Base-by-base conservation (phyloP, 2,329 filamentous ascomycete genomes). In the Fusarium sp. region DNA sequence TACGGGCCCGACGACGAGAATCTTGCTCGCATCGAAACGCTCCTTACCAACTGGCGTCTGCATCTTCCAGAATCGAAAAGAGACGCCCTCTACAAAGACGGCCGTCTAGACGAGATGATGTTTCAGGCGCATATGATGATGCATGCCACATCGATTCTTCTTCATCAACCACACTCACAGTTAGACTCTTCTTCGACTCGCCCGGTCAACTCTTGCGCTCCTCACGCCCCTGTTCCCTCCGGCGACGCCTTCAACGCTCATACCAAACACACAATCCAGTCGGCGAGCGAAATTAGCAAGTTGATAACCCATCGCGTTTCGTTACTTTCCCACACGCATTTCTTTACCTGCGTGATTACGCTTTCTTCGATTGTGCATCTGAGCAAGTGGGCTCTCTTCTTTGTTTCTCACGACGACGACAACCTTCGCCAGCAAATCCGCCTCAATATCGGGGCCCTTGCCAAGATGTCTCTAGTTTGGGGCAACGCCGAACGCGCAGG, bases 71-170 rank as follows among this genome's bases (percentile, higher is more conserved):
- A 85, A 14, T 84, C 84, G 13, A 96, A 96, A 80, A 84, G 85
- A 60, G 87, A 92, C 65, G 84, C 92, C 14, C 82, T 96, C 58
- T 86, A 88, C 64, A 86, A 87, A 67, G 87, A 90, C 71, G 90
- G 92, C 31, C 85, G 88, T 58, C 84, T 94, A 10, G 94, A 97
- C 77, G 93, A 97, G 79, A 91, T 97, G 86, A 89, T 97, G 79
- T 97, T 97, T 80, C 93, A 96, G 77, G 93, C 92, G 1, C 90
- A 92, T 68, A 95, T 96, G 88, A 92, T 97, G 73, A 85, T 82
- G 31, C 81, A 87, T 67, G 85, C 85, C 6, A 87, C 85, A 65
- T 85, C 89, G 1, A 92, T 96, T 73, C 87, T 93, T 70, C 85
- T 96, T 16, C 92, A 96, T 76, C 90, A 94, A 70, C 92, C 92